These are phyloP conservation scores for Phycomyces nitens DNA, from an alignment of 192 early-diverging fungal genomes.

Conservation along the genomic window DNA sequence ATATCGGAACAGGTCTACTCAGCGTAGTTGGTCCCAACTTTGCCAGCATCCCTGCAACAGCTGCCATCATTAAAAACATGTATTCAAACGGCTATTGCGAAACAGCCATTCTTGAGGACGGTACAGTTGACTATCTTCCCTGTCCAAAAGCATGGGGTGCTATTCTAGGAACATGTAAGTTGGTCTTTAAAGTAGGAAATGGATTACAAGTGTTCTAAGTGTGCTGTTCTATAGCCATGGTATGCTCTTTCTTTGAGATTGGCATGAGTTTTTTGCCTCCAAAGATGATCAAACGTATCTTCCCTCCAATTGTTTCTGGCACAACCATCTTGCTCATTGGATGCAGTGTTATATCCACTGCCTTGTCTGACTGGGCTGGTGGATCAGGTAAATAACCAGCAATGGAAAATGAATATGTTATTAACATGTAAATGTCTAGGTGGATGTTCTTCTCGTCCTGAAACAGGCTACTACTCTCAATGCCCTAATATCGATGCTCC, in stretches of 20 bases:
- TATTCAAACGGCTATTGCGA: constrained; percentile 48
- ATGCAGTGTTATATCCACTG: constrained; percentile 46
- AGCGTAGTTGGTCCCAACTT: constrained; percentile 50
- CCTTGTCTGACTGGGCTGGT: constrained; percentile 51
- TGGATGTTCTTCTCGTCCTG: constrained; percentile 44
- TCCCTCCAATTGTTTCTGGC: constrained; percentile 51
- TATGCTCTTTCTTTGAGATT: constrained; percentile 47
- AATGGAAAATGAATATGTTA: too few species aligned
- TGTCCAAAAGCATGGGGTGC: constrained; percentile 54
- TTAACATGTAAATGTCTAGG: constrained; percentile 3
- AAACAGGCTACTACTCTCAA: constrained; percentile 43
- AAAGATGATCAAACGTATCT: constrained; percentile 40
- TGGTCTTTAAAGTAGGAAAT: too few species aligned
- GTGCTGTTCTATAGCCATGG: too few species aligned
- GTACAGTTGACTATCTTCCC: constrained; percentile 38
- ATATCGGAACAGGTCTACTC: constrained; percentile 49
- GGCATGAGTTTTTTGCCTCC: constrained; percentile 46
- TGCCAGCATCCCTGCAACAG: constrained; percentile 44
- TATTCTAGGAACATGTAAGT: constrained; percentile 51
- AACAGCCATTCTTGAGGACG: constrained; percentile 41
- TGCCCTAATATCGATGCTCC: constrained; percentile 49
- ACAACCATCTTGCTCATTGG: constrained; percentile 49
- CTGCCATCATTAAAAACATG: constrained; percentile 51
- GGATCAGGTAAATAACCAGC: constrained; percentile 20
- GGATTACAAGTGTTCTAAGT: too few species aligned